Base-by-base conservation (phyloP, 306 rosid genomes). In the Cicer cuneatum region DNA sequence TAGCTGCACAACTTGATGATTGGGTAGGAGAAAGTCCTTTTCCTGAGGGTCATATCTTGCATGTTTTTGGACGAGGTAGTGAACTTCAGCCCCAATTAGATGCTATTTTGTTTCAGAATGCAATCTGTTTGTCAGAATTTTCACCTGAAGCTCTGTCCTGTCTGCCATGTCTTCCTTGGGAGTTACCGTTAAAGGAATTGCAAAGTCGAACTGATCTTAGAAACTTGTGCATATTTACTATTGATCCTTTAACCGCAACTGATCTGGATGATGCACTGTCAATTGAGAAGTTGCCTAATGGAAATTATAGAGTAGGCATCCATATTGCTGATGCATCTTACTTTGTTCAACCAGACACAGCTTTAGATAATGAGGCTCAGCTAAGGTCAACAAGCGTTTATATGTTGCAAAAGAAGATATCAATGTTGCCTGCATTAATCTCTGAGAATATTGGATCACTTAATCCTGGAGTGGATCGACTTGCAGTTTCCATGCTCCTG, bases 231-330 rank as follows among this genome's bases (percentile, higher is more conserved):
- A 62, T 85, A 75, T 88, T 91, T 80, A 87, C 97, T 37, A 87
- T 94, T 66, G 98, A 94, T 82, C 98, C 97, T 79, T 82, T 90
- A 21, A 73, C 93, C 75, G 93, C 96, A 56, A 86, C 87, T 40
- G 98, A 91, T 75, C 86, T 94, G 76, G 98, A 94, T 76, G 98
- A 94, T 86, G 98, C 98, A 54, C 81, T 94, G 39, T 91, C 96
- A 11, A 72, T 92, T 83, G 87, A 88, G 84, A 88, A 82, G 68
- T 82, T 94, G 69, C 79, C 91, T 57, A 85, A 87, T 72, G 90
- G 88, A 48, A 83, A 80, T 66, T 91, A 66, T 68, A 86, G 98
- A 80, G 95, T 91, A 73, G 98, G 98, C 58, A 41, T 94, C 73
- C 97, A 94, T 86, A 86, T 91, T 83, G 87, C 96, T 66, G 98